Conservation (phyloP, 192 early-diverging fungal species). For the Paraglomus brasilianum region DNA sequence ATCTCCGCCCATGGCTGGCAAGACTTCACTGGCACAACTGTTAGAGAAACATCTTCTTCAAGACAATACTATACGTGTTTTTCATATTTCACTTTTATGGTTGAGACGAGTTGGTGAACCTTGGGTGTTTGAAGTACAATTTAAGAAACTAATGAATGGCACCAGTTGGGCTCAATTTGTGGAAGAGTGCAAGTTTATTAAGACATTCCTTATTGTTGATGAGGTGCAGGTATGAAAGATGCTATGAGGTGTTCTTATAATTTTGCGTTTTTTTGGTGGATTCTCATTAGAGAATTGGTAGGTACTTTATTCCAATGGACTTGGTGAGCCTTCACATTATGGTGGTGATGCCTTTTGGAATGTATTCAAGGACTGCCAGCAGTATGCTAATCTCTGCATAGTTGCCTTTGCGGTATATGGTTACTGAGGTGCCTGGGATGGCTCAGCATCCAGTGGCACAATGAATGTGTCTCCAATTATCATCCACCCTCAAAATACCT, state of each 20-base stretch:
- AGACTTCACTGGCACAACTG: slow-evolving; percentile 16
- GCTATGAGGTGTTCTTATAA: neutral
- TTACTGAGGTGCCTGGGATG: slow-evolving; percentile 25
- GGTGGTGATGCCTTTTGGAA: no score
- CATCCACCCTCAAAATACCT: no score
- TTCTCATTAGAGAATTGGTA: neutral
- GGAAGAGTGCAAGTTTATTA: neutral
- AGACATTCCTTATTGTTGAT: neutral
- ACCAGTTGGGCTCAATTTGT: neutral
- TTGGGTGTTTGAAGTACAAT: neutral
- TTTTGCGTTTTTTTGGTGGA: no score
- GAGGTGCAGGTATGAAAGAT: slow-evolving; percentile 1
- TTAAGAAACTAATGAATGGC: slow-evolving; percentile 4
- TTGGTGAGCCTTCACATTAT: no score
- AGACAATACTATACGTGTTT: no score
- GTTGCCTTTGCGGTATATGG: slow-evolving; percentile 28
- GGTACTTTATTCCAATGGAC: neutral
- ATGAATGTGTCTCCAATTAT: neutral
- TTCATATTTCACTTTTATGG: no score
- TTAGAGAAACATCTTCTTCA: neutral
- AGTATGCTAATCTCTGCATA: neutral
- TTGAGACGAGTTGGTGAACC: no score
- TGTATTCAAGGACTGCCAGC: neutral
- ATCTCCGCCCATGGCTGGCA: slow-evolving; percentile 11
- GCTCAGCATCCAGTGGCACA: neutral